These are phyloP conservation scores for Talaromyces nanjingensis DNA, from an alignment of 495 filamentous ascomycete genomes.

Conservation along the genomic window DNA sequence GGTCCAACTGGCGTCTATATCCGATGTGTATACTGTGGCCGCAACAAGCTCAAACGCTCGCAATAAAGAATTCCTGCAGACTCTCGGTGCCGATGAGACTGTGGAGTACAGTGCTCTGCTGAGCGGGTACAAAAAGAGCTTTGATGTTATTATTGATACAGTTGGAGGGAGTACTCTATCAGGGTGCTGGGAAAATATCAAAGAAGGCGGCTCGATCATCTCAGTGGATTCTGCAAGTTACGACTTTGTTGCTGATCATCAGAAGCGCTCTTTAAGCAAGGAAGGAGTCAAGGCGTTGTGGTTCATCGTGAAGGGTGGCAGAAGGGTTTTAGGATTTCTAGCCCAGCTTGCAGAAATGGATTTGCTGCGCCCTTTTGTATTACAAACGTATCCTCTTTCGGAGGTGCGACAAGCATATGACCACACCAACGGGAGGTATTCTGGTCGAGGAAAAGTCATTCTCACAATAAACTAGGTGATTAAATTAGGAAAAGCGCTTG, in stretches of 20 bases:
- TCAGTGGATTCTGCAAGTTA: constrained; percentile 29
- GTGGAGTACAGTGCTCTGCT: constrained; percentile 21
- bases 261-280: constrained; percentile 10
- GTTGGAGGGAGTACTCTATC: constrained; percentile 25
- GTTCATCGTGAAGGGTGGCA: constrained; percentile 25
- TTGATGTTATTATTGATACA: constrained; percentile 29
- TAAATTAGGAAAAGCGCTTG: background rate
- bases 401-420: constrained; percentile 27
- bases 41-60: constrained; percentile 22
- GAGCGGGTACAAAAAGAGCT: constrained; percentile 5
- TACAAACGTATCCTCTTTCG: constrained; percentile 16
- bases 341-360: constrained; percentile 16
- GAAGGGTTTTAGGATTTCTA: constrained; percentile 13
- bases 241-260: constrained; percentile 32
- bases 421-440: constrained; percentile 17
- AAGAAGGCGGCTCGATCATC: constrained; percentile 18
- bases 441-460: constrained; percentile 23
- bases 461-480: constrained; percentile 12
- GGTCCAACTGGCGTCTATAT: constrained; percentile 23
- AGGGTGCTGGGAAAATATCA: constrained; percentile 20
- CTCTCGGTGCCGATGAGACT: constrained; percentile 21
- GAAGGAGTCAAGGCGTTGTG: constrained; percentile 21
- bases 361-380: constrained; percentile 21
- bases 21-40: constrained; percentile 20
- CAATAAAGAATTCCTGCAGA: constrained; percentile 23